A percentile compares a stretch with the other conserved stretches of the same genome.
Evolutionary conservation across 352 stramenopile genomes (phyloP).

Genomic region (Globisporangium nagaii): DNA sequence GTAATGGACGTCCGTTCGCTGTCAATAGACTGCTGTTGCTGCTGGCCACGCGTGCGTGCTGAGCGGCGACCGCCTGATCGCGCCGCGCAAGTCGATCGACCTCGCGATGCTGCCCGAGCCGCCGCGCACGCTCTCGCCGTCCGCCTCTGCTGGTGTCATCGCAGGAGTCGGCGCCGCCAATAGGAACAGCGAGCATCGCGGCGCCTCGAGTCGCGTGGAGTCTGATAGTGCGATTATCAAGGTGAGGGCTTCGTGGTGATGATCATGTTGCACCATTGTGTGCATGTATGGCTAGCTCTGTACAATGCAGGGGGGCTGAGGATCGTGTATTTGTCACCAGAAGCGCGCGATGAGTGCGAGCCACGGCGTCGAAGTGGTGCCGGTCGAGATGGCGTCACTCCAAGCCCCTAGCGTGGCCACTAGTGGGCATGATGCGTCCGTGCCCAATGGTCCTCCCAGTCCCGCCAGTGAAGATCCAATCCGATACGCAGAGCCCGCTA

Average conservation of each 20-base stretch:
- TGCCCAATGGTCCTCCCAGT: too few relatives aligned
- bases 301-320: not conserved
- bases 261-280: not conserved
- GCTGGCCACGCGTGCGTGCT: not conserved
- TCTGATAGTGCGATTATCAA: not conserved
- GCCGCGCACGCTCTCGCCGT: not conserved
- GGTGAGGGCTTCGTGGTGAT: not conserved
- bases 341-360: slow-evolving; percentile 4
- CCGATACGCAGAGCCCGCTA: not conserved
- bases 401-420: not conserved
- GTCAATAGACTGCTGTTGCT: not conserved
- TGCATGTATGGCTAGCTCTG: not conserved
- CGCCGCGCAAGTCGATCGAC: slow-evolving; percentile 11
- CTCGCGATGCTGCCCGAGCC: slow-evolving; percentile 12
- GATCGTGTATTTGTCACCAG: not conserved
- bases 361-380: not conserved
- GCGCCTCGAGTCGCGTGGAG: not conserved
- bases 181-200: not conserved
- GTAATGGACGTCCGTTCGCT: not conserved
- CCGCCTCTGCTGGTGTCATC: not conserved
- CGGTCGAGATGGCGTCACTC: not conserved
- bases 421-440: not conserved
- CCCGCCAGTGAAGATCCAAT: not conserved
- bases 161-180: not conserved
- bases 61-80: not conserved